Evolutionary conservation across 306 rosid species (phyloP).

Genomic region (Vicia sativa): DNA sequence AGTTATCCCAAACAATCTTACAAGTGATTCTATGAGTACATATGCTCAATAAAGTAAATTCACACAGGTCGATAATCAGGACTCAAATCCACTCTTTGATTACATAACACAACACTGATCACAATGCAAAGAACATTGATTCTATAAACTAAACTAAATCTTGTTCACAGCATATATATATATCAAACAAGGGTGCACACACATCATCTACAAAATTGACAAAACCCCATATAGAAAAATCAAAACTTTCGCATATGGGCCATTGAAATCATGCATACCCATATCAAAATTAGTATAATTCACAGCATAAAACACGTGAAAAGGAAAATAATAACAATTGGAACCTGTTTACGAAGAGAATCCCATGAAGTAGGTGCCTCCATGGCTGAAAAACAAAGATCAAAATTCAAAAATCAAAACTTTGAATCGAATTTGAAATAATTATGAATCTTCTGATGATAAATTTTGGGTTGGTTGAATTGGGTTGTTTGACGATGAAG

Average conservation of each 20-base stretch:
- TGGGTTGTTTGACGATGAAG: constrained; percentile 62
- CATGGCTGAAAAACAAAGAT: constrained; percentile 51
- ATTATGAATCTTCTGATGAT: neutral
- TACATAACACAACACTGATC: neutral
- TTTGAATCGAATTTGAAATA: neutral
- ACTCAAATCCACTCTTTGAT: neutral
- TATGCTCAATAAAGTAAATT: neutral
- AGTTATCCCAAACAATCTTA: neutral
- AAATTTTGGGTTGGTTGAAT: neutral
- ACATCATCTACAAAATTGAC: constrained; percentile 28
- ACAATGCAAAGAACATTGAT: constrained; percentile 13
- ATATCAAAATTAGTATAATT: neutral
- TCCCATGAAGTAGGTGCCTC: constrained; percentile 90
- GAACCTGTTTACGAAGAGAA: constrained; percentile 93
- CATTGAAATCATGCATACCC: constrained; percentile 22
- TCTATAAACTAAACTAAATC: constrained; percentile 2
- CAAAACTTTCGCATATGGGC: neutral
- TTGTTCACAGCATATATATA: neutral
- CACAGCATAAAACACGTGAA: constrained; percentile 7
- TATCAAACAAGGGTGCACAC: neutral
- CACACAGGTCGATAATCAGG: neutral
- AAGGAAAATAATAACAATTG: neutral
- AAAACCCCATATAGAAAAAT: constrained; percentile 15
- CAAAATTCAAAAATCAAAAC: neutral
- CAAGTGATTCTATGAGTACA: neutral